Base-by-base conservation (phyloP, 331 rosid genomes). In the Cydonia oblonga region DNA sequence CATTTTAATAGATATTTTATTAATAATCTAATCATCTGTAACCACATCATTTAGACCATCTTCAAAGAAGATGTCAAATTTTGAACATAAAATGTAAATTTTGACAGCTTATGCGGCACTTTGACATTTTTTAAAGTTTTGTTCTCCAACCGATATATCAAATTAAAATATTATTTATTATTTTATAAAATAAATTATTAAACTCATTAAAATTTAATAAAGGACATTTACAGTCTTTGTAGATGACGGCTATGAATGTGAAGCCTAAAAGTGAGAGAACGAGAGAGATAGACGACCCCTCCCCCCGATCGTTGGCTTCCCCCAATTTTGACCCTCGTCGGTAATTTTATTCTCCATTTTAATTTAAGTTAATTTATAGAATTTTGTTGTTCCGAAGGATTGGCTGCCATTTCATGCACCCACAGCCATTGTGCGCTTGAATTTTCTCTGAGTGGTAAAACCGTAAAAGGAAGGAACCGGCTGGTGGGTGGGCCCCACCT, bases 401-500 rank as follows among this genome's bases (percentile, higher is more conserved):
- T 3, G 58, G 71, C 66, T 64, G 25, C 54, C 73, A 33, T 44
- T 49, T 56, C 69, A 79, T 79, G 81, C 14, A 18, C 60, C 54
- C 24, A 24, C 26, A 16, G 3, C 70, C 57, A 0, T 9, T 35
- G 29, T 23, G 4, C 29, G 42, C 61, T 68, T 84, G 78, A 64
- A 84, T 16, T 15, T 49, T 23, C 20, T 49, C 4, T 49, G 54
- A 18, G 54, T 2, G 54, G 54, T 49, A 1, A 33, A 33, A n/a
- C n/a, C n/a, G n/a, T n/a, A n/a, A n/a, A n/a, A 2, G 38, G 38
- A 33, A 35, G 16, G 28, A 61, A 59, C 70, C 78, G 77, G 79
- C 51, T 42, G 76, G 44, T 80, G 79, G 75, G 42, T 76, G 83
- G 80, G 85, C 63, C 78, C 80, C 75, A 68, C 81, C n/a, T 82